Evolutionary conservation across 441 rosid species (phyloP), one percentile per base, ranked within the genome.

Genomic region (Jatropha multifida): DNA sequence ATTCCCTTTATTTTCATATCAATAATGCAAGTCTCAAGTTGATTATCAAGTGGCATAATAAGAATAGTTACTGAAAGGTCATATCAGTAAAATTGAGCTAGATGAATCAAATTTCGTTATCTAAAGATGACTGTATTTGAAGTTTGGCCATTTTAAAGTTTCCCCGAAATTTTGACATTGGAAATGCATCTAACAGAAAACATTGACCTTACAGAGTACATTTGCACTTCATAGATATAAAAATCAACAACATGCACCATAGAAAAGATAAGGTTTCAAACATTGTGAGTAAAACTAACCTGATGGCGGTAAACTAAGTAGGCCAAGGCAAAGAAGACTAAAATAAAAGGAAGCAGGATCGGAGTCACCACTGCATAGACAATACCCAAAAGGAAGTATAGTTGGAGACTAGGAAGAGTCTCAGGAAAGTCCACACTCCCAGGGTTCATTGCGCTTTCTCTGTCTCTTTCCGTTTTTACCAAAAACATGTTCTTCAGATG

Each of bases 271-370:
- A 15, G 3, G 40, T 38, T 20, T 23, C 41, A n/a, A 63, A 44
- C 38, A 74, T 54, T 8, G 20, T 18, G 54, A 59, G 68, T 56
- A 46, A 13, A 76, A 71, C 88, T 78, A 72, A 95, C 99, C 99
- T 95, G 99, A 82, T 95, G 99, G 73, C 98, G 98, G 66, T 91
- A 95, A 70, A 89, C 98, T 82, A 95, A 86, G 91, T 88, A 93
- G 2, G 98, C 98, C 17, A 95, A 82, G 72, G 92, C 98, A 69
- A 95, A 95, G 92, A 95, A 95, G 48, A 95, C 87, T 59, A 91
- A 68, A 59, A 90, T 86, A 84, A 95, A 95, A 20, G 98, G 99
- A 80, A 95, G 98, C 80, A 95, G 92, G 77, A 95, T 90, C n/a
- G 99, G 99, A 67, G 97, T 95, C 71, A 95, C 85, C 72, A 87